Base-by-base conservation (phyloP, 2,329 filamentous ascomycete species). In the Pseudocercospora cruenta region DNA sequence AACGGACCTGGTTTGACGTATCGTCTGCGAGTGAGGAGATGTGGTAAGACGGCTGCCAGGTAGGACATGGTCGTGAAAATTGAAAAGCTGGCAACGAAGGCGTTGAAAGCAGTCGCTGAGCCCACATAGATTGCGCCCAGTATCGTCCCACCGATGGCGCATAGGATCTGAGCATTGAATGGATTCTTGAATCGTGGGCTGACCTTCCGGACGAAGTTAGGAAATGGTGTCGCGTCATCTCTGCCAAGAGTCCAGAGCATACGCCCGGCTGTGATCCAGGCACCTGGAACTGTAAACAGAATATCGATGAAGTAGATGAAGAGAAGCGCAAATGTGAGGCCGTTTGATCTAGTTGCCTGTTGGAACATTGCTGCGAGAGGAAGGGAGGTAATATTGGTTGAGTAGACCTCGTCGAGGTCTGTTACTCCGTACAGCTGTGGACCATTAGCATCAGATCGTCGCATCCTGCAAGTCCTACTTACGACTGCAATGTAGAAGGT, bases 331-430 rank as follows among this genome's bases (percentile, higher is more conserved):
- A 82, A 71, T 1, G 80, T 78, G 33, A 80, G 82, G 24, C 72
- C 79, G 21, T 72, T 73, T 21, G 74, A 77, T 47, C 78, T 77
- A 0, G 81, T 83, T 4, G 80, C 79, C 75, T 84, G 82, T 22
- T 77, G 81, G 76, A 91, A 92, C 65, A 92, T 88, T 60, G 88
- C 86, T 6, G 88, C 86, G 12, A 91, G 85, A 0, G 90, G 90
- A 72, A 67, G 83, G 83, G 63, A 73, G 9, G 80, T 78, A 19
- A 73, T 70, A 55, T 68, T 66, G 12, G 82, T 79, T 7, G 78
- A 74, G 55, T 86, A 81, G 54, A 88, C 83, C 22, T 82, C 81
- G 70, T 86, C 81, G 66, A 88, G 82, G 72, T 87, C 84, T 2
- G 83, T 84, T 69, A 88, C 86, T 66, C 82, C 78, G 78, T 90